These are phyloP conservation scores for Naganishia sp. DNA, from an alignment of 1,284 basidiomycete genomes.

Conservation along the genomic window DNA sequence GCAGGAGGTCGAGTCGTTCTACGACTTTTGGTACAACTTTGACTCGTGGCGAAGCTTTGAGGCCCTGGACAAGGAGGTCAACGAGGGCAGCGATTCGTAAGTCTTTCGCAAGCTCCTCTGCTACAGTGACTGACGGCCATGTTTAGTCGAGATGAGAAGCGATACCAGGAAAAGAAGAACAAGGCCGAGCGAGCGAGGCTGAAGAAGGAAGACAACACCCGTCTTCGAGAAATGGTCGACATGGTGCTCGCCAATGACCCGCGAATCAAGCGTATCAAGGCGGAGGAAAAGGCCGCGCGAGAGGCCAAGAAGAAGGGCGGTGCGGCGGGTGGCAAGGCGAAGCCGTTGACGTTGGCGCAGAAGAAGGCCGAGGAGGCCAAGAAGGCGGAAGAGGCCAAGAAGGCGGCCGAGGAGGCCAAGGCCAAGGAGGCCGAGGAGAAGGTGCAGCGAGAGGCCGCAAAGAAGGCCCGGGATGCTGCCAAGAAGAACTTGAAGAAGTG, in stretches of 20 bases:
- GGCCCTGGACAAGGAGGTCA: conserved; percentile 97
- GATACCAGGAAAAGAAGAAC: conserved; percentile 99
- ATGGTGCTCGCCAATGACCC: conserved; percentile 82
- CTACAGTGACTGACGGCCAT: neutral
- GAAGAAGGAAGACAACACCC: conserved; percentile 97
- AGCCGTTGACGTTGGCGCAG: conserved; percentile 59
- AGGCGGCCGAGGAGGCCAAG: conserved; percentile 72
- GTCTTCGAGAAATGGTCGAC: conserved; percentile 85
- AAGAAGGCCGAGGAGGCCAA: conserved; percentile 72
- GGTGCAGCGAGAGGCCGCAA: conserved; percentile 72
- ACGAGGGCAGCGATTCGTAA: conserved; percentile 92
- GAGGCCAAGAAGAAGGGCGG: conserved; percentile 82
- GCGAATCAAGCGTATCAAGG: conserved; percentile 96
- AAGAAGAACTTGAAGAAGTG: conserved; percentile 60
- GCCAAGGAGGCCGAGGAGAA: conserved; percentile 73
- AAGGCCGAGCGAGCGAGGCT: conserved; percentile 90
- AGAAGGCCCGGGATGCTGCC: conserved; percentile 81
- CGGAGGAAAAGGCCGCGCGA: conserved; percentile 91
- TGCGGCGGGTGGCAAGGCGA: conserved; percentile 53
- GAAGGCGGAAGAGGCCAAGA: conserved; percentile 71
- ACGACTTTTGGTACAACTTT: conserved; percentile 99
- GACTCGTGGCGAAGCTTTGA: conserved; percentile 98
- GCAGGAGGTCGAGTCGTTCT: conserved; percentile 86
- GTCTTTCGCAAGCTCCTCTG: conserved; percentile 42
- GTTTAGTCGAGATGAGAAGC: conserved; percentile 90